Conservation (phyloP, 2,329 filamentous ascomycete genomes). For the Chrysoporthe deuterocubensis region DNA sequence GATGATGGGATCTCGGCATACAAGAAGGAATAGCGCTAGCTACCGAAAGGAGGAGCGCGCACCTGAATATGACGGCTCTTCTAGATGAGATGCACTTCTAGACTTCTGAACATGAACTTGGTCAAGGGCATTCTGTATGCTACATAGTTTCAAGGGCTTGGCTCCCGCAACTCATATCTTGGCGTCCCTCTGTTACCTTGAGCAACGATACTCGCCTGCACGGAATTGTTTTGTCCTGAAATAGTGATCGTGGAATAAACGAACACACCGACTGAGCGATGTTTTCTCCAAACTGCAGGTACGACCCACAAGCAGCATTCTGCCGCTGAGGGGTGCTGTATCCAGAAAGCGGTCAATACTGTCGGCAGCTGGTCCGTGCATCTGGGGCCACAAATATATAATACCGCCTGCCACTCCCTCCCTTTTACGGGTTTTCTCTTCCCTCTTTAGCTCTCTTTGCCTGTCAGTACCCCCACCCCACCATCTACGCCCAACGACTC, state of each 20-base stretch:
- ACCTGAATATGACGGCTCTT: no score
- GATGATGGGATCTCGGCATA: background rate
- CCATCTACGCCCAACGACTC: background rate
- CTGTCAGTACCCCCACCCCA: constrained; percentile 14
- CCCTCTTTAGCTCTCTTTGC: constrained; percentile 52
- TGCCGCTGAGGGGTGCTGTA: background rate
- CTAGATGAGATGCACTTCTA: no score
- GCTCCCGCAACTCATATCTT: no score
- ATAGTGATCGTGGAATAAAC: background rate
- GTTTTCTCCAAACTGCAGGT: background rate
- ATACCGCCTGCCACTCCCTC: background rate
- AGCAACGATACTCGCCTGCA: background rate
- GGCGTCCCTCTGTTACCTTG: background rate
- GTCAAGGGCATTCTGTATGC: no score
- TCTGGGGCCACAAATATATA: background rate
- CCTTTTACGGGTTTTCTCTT: constrained; percentile 46
- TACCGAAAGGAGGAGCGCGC: no score
- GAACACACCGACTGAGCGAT: background rate
- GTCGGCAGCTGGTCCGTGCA: background rate
- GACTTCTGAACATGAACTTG: no score
- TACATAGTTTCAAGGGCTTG: no score
- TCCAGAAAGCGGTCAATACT: background rate
- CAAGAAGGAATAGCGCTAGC: background rate
- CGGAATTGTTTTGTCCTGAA: background rate
- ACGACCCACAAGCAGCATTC: background rate